phyloP scores from a whole-genome alignment of 2,329 filamentous ascomycete species.

The Bipolaris cookei region DNA sequence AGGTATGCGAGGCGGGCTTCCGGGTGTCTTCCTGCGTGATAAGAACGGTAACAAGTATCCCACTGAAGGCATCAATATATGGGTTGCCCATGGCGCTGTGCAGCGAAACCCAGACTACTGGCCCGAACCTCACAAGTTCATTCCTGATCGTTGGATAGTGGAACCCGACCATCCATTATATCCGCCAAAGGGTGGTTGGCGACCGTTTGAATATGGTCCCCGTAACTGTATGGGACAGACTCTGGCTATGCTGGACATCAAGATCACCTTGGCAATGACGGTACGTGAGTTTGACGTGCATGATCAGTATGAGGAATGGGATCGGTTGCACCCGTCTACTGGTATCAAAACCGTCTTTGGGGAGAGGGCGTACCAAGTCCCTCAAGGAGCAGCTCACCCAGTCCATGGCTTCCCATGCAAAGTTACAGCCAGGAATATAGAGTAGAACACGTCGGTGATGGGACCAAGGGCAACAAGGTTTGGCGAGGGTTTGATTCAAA shows the following conservation, averaged over 20 bases:
- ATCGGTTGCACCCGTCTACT: conserved; percentile 5
- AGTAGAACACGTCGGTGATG: neutral
- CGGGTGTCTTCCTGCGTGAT: conserved; percentile 23
- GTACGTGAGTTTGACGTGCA: conserved; percentile 29
- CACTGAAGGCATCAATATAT: conserved; percentile 24
- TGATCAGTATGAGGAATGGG: conserved; percentile 24
- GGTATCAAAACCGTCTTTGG: conserved; percentile 8
- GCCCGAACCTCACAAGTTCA: conserved; percentile 27
- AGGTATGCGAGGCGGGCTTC: conserved; percentile 28
- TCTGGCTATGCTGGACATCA: conserved; percentile 26
- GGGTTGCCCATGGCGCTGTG: conserved; percentile 24
- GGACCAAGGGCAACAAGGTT: too few relatives aligned
- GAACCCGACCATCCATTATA: conserved; percentile 19
- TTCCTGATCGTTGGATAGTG: conserved; percentile 34
- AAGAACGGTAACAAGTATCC: conserved; percentile 30
- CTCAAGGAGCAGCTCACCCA: conserved; percentile 24
- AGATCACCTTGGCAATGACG: conserved; percentile 20
- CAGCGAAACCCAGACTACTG: conserved; percentile 28
- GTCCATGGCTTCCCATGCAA: conserved; percentile 49
- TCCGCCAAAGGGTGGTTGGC: conserved; percentile 29
- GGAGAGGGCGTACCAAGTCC: conserved; percentile 21
- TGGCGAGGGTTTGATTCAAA: neutral
- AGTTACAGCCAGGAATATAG: neutral
- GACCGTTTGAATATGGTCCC: conserved; percentile 51
- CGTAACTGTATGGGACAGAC: conserved; percentile 33